Conservation (phyloP, 306 rosid genomes). For the Hylodesmum podocarpum region DNA sequence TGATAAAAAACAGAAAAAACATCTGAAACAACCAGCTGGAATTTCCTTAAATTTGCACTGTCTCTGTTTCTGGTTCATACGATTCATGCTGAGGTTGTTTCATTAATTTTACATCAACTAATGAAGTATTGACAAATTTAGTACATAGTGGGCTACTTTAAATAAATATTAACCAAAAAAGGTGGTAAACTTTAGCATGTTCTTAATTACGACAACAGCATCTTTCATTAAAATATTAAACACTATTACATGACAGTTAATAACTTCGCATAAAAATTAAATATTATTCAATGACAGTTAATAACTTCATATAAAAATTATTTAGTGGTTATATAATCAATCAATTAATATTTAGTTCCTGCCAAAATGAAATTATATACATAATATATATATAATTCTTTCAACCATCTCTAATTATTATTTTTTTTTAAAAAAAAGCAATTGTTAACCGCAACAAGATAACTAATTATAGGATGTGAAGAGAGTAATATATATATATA, state of each 20-base stretch:
- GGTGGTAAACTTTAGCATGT: background rate
- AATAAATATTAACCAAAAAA: background rate
- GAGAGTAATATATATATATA: too few relatives aligned
- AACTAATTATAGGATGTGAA: too few relatives aligned
- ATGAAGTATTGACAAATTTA: background rate
- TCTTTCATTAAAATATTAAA: background rate
- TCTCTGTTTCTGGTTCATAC: too few relatives aligned
- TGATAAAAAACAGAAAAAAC: background rate
- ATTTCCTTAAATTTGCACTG: slow-evolving; percentile 23
- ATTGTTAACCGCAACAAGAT: too few relatives aligned
- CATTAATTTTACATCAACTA: background rate
- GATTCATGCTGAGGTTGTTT: background rate
- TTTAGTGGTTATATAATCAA: background rate
- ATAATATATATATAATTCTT: background rate
- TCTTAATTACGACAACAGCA: background rate
- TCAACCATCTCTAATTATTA: too few relatives aligned
- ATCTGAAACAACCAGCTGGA: slow-evolving; percentile 36
- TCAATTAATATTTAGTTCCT: background rate
- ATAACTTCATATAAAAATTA: background rate
- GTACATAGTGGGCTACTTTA: background rate
- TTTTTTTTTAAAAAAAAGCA: too few relatives aligned
- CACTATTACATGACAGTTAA: background rate
- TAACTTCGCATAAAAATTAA: background rate
- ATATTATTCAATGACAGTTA: background rate
- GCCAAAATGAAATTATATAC: background rate